Evolutionary conservation across 495 filamentous ascomycete genomes (phyloP).

Genomic region (Filosporella fistucella): DNA sequence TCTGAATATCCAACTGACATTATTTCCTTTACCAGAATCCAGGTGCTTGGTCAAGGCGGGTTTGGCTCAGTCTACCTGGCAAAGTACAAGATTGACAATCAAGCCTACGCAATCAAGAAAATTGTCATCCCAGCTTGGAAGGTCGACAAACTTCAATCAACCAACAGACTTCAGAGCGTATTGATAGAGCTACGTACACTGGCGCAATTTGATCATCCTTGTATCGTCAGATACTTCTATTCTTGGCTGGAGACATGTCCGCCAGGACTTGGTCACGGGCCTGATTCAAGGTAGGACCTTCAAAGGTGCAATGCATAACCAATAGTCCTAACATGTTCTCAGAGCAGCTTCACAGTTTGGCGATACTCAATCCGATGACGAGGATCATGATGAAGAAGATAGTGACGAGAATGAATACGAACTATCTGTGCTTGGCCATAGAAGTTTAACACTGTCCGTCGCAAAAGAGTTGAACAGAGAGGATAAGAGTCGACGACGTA

Average conservation of each 20-base stretch:
- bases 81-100: constrained; percentile 29
- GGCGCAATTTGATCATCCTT: constrained; percentile 47
- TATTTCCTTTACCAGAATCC: neutral
- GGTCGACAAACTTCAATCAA: constrained; percentile 17
- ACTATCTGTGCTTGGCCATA: no score
- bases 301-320: no score
- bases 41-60: constrained; percentile 35
- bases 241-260: constrained; percentile 18
- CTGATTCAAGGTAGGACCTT: no score
- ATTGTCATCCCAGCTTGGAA: constrained; percentile 26
- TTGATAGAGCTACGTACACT: constrained; percentile 29
- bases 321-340: no score
- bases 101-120: constrained; percentile 39
- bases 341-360: no score
- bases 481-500: no score
- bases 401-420: no score
- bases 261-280: no score
- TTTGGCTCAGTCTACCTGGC: constrained; percentile 38
- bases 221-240: constrained; percentile 71
- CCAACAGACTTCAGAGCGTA: neutral
- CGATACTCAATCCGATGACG: neutral
- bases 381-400: neutral
- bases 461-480: no score
- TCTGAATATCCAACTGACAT: neutral
- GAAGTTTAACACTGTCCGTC: no score